phyloP scores from a whole-genome alignment of 2,329 filamentous ascomycete genomes.

The Ceratocystis variospora region DNA sequence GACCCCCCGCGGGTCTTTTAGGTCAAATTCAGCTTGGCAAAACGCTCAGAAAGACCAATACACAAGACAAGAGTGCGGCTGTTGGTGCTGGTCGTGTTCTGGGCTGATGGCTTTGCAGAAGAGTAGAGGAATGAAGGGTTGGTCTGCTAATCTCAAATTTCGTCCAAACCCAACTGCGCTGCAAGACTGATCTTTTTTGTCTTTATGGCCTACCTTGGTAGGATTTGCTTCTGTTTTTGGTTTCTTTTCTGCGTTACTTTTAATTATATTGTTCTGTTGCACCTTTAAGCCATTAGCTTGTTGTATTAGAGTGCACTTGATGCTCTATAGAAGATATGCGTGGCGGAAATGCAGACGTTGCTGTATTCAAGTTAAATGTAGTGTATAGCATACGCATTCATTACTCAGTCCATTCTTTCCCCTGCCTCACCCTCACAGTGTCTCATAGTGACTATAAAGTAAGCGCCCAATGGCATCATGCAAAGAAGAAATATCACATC shows the following conservation, averaged over 20 bases:
- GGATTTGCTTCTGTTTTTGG: conserved; percentile 20
- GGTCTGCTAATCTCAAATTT: background rate
- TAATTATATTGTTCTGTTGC: background rate
- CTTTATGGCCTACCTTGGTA: background rate
- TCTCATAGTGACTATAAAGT: too few relatives aligned
- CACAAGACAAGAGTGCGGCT: conserved; percentile 69
- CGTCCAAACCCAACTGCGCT: background rate
- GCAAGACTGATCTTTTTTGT: background rate
- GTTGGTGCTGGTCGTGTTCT: conserved; percentile 63
- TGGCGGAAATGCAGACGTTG: too few relatives aligned
- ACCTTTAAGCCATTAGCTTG: background rate
- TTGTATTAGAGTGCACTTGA: background rate
- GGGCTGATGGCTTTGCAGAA: conserved; percentile 25
- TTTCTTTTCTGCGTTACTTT: conserved; percentile 20
- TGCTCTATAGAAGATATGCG: background rate
- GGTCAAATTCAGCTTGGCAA: conserved; percentile 72
- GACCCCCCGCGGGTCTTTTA: conserved; percentile 51
- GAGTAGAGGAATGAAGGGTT: background rate
- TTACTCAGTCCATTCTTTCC: too few relatives aligned
- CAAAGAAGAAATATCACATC: too few relatives aligned
- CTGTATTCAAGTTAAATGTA: too few relatives aligned
- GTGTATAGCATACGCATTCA: too few relatives aligned
- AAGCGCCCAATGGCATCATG: too few relatives aligned
- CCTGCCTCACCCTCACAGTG: too few relatives aligned
- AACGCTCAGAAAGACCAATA: conserved; percentile 71